phyloP scores from a whole-genome alignment of 1,139 yeast species.

The Magnusiomyces starmeri region DNA sequence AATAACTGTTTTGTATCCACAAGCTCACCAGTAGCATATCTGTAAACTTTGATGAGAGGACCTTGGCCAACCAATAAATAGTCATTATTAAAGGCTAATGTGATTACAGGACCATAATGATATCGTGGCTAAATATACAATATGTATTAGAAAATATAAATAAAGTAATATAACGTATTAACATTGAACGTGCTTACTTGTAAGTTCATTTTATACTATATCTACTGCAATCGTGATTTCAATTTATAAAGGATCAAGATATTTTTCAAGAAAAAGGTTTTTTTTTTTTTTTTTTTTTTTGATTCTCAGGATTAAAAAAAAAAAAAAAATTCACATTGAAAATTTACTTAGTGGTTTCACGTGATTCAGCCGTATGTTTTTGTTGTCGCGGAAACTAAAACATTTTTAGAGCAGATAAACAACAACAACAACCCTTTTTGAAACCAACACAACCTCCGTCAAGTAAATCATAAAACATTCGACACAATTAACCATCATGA shows the following conservation, averaged over 20 bases:
- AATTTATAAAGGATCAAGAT: too few relatives aligned
- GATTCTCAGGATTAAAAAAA: neutral
- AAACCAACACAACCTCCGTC: neutral
- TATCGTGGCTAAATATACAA: constrained; percentile 7
- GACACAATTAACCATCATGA: neutral
- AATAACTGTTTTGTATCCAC: constrained; percentile 46
- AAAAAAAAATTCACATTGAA: neutral
- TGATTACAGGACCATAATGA: constrained; percentile 73
- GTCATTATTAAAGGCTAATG: constrained; percentile 42
- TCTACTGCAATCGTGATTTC: too few relatives aligned
- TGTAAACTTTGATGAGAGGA: constrained; percentile 51
- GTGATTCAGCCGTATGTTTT: neutral
- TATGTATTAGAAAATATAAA: too few relatives aligned
- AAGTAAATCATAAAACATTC: too few relatives aligned
- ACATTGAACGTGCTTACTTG: too few relatives aligned
- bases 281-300: too few relatives aligned
- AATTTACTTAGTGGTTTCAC: neutral
- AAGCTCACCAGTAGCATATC: constrained; percentile 38
- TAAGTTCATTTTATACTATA: too few relatives aligned
- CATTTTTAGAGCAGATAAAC: too few relatives aligned
- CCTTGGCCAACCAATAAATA: constrained; percentile 68
- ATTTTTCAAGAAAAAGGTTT: too few relatives aligned
- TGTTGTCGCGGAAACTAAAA: too few relatives aligned
- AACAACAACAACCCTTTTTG: neutral
- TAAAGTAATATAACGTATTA: too few relatives aligned